phyloP scores from a whole-genome alignment of 495 filamentous ascomycete species.

The Aspergillus coremiiformis region DNA sequence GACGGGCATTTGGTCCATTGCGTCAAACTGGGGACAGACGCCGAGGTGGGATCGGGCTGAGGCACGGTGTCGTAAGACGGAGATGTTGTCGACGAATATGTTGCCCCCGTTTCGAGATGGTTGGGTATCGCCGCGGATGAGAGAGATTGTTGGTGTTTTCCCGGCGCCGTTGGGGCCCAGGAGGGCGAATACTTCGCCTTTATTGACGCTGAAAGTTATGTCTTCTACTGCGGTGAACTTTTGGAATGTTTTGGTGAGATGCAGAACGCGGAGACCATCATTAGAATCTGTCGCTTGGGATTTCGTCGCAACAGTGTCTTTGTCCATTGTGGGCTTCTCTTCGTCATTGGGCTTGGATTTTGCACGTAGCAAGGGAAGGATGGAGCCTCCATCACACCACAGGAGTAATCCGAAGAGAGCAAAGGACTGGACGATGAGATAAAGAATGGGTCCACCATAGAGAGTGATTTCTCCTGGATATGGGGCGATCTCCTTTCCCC shows the following conservation, averaged over 20 bases:
- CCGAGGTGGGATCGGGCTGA: constrained; percentile 64
- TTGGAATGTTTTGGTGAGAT: constrained; percentile 70
- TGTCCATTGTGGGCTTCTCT: constrained; percentile 35
- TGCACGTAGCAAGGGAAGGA: constrained; percentile 35
- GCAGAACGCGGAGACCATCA: constrained; percentile 66
- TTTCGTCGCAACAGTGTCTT: constrained; percentile 42
- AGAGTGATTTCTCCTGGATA: constrained; percentile 64
- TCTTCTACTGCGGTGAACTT: constrained; percentile 66
- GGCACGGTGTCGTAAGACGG: constrained; percentile 56
- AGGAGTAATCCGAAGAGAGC: constrained; percentile 60
- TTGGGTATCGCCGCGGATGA: constrained; percentile 77
- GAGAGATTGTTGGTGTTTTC: constrained; percentile 75
- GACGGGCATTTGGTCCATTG: constrained; percentile 52
- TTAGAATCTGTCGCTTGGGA: constrained; percentile 38
- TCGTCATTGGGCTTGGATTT: constrained; percentile 31
- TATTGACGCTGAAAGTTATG: constrained; percentile 69
- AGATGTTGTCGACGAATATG: constrained; percentile 66
- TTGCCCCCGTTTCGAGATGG: constrained; percentile 55
- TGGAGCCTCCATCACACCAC: constrained; percentile 62
- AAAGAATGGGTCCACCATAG: constrained; percentile 74
- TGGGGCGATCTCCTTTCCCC: constrained; percentile 48
- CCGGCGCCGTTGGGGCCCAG: constrained; percentile 86
- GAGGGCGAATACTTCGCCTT: constrained; percentile 74
- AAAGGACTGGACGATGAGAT: constrained; percentile 61
- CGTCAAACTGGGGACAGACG: constrained; percentile 52